Percentiles rank a stretch among this genome's conserved stretches.
Evolutionary conservation across 306 rosid genomes (phyloP).

Genomic region (Cotoneaster glaucophyllus): DNA sequence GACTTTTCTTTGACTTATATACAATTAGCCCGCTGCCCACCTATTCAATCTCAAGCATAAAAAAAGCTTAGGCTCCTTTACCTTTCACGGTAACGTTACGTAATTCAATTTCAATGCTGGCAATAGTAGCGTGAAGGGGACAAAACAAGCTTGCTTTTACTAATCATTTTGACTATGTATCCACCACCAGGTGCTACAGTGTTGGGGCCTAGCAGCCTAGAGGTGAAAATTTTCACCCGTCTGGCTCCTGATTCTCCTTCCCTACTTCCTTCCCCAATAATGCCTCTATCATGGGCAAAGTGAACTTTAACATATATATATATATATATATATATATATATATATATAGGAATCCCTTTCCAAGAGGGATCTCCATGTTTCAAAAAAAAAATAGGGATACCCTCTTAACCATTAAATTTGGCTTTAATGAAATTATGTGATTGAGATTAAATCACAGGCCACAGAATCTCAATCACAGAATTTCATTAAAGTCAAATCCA

Average conservation of each 20-base stretch:
- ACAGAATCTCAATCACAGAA: too few relatives aligned
- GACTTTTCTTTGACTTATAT: conserved; percentile 16
- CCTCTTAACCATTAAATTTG: too few relatives aligned
- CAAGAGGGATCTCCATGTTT: too few relatives aligned
- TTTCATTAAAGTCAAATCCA: too few relatives aligned
- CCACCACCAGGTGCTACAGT: background rate
- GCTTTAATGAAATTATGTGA: too few relatives aligned
- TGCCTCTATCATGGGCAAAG: too few relatives aligned
- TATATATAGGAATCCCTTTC: too few relatives aligned
- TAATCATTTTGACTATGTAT: background rate
- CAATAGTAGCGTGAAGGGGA: background rate
- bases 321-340: too few relatives aligned
- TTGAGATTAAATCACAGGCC: too few relatives aligned
- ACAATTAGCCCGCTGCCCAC: background rate
- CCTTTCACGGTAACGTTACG: background rate
- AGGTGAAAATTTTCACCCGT: background rate
- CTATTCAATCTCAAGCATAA: conserved; percentile 2
- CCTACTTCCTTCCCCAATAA: too few relatives aligned
- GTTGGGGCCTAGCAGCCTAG: background rate
- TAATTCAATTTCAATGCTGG: background rate
- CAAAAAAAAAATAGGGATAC: too few relatives aligned
- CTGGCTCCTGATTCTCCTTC: background rate
- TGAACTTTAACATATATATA: too few relatives aligned
- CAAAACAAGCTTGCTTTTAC: background rate
- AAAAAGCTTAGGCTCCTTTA: conserved; percentile 14